Conservation (phyloP, 139 green algal species). For the Coelastrella sp. region DNA sequence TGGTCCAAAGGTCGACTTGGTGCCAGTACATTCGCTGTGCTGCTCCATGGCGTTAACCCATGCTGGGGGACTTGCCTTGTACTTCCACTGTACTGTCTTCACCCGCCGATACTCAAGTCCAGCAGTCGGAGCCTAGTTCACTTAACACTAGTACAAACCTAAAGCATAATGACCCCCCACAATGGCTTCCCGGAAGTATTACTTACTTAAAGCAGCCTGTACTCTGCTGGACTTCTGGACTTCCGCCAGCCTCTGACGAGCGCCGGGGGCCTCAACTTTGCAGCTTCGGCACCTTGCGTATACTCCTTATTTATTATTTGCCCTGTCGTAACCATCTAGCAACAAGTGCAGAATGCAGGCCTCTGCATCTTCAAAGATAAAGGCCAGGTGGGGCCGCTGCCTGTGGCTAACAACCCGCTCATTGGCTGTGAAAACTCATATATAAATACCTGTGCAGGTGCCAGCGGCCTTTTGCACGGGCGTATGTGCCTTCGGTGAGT, state of each 20-base stretch:
- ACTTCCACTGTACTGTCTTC: conserved; percentile 15
- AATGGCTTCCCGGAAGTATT: not conserved
- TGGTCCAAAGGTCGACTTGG: not conserved
- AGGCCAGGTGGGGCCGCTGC: not conserved
- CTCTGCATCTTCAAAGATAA: not conserved
- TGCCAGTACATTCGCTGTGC: not conserved
- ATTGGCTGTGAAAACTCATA: not conserved
- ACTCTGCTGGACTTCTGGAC: too few species aligned
- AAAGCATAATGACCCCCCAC: not conserved
- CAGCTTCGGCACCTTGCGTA: not conserved
- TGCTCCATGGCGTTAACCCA: not conserved
- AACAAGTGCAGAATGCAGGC: not conserved
- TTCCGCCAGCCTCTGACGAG: too few species aligned
- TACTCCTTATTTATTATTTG: too few species aligned
- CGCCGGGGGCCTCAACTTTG: not conserved
- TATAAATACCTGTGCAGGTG: not conserved
- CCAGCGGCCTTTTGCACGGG: not conserved
- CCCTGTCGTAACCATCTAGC: not conserved
- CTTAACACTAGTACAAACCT: not conserved
- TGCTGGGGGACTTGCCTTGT: not conserved
- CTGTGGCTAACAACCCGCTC: not conserved
- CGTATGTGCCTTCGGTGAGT: not conserved
- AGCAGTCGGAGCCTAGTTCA: not conserved
- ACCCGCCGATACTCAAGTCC: not conserved
- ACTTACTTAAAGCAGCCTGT: not conserved